Percentiles rank a stretch among this genome's conserved stretches.
Conservation (phyloP, 2,329 filamentous ascomycete genomes). For the Aphanoascus verrucosus region DNA sequence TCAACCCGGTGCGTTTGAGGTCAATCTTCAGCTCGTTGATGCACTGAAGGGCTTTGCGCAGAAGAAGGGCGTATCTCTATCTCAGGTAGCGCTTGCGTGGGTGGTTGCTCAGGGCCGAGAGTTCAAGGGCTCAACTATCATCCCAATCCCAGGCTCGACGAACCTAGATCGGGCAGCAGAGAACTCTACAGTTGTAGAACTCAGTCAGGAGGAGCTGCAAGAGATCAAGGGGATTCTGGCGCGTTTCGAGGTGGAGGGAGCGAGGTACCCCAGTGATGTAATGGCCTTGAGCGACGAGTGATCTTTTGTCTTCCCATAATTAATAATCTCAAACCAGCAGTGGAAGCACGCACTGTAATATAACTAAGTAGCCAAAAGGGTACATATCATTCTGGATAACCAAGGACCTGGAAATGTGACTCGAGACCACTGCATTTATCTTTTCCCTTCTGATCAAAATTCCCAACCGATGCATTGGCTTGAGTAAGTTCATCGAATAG, state of each 20-base stretch:
- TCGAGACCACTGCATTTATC: too few species aligned
- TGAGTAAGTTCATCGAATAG: too few species aligned
- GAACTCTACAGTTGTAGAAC: neutral
- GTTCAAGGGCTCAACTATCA: neutral
- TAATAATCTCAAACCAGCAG: too few species aligned
- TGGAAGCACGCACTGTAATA: too few species aligned
- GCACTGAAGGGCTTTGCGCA: conserved; percentile 37
- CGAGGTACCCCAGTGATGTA: neutral
- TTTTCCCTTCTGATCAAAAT: too few species aligned
- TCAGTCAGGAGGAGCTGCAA: conserved; percentile 1
- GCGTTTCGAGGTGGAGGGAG: neutral
- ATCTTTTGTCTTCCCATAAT: too few species aligned
- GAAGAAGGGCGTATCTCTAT: conserved; percentile 35
- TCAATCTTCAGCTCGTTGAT: conserved; percentile 40
- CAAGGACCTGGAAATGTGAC: too few species aligned
- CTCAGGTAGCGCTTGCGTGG: conserved; percentile 43
- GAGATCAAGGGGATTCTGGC: conserved; percentile 2
- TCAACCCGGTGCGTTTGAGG: conserved; percentile 32
- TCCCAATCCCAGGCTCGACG: conserved; percentile 24
- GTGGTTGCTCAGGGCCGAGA: conserved; percentile 25
- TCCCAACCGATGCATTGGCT: too few species aligned
- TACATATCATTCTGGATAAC: too few species aligned
- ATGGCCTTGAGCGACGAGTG: conserved; percentile 2
- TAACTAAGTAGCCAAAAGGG: too few species aligned
- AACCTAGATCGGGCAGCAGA: conserved; percentile 11